Percentiles rank a stretch among this genome's conserved stretches.
phyloP scores from a whole-genome alignment of 257 asterid species.

The Nicotiana tabacum region DNA sequence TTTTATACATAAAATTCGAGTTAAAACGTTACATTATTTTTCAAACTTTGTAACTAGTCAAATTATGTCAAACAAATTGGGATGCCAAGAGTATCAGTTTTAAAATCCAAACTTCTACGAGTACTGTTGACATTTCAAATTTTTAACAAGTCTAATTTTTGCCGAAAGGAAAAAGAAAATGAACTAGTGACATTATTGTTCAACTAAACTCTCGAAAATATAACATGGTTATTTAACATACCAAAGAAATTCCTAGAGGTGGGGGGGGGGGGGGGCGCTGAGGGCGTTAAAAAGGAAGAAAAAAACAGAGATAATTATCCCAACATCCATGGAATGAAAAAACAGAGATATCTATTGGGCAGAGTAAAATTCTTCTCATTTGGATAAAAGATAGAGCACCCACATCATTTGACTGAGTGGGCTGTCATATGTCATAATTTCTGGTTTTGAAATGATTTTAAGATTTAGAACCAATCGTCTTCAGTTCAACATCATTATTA shows the following conservation, averaged over 20 bases:
- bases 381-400: conserved; percentile 4
- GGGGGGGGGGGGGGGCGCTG: too few relatives aligned
- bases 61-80: neutral
- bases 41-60: neutral
- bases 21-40: neutral
- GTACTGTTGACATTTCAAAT: neutral
- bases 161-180: neutral
- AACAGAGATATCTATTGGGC: neutral
- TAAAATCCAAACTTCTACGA: neutral
- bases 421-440: conserved; percentile 4
- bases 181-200: neutral
- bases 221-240: too few relatives aligned
- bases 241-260: too few relatives aligned
- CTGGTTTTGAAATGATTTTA: conserved; percentile 8
- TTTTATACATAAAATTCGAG: neutral
- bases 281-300: too few relatives aligned
- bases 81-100: neutral
- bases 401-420: conserved; percentile 18
- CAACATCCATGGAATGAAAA: neutral
- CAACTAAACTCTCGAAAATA: neutral
- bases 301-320: neutral
- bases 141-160: neutral
- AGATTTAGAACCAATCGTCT: neutral
- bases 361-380: neutral
- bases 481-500: neutral